phyloP scores from a whole-genome alignment of 2,329 filamentous ascomycete species.

The Fusarium marasasianum region DNA sequence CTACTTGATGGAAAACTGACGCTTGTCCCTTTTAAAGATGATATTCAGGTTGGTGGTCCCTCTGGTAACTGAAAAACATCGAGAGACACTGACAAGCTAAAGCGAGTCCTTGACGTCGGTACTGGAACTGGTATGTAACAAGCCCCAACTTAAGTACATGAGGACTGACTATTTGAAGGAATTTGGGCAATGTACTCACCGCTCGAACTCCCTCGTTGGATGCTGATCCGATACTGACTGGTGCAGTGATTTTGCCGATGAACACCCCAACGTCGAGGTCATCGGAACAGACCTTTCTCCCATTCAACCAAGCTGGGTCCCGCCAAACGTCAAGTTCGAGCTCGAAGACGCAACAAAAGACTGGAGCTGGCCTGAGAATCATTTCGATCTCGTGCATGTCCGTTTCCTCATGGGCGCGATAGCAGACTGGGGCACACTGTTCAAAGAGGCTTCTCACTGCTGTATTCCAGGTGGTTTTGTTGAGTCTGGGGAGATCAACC shows the following conservation, averaged over 20 bases:
- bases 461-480: background rate
- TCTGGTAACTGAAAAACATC: fast-evolving
- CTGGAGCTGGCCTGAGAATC: background rate
- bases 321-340: background rate
- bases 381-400: background rate
- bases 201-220: fast-evolving
- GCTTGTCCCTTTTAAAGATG: background rate
- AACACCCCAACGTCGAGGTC: background rate
- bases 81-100: background rate
- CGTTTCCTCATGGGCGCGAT: background rate
- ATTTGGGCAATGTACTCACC: background rate
- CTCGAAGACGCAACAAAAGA: background rate
- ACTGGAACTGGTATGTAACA: background rate
- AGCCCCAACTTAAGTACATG: fast-evolving
- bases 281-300: background rate
- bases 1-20: background rate
- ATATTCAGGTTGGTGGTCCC: background rate
- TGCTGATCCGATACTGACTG: background rate
- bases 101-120: background rate
- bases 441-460: background rate
- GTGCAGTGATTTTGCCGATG: background rate
- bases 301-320: background rate
- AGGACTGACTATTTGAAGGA: background rate
- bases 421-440: background rate
- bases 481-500: background rate